Conservation (phyloP, 176 grass and related monocot species). For the Microstegium vimineum region DNA sequence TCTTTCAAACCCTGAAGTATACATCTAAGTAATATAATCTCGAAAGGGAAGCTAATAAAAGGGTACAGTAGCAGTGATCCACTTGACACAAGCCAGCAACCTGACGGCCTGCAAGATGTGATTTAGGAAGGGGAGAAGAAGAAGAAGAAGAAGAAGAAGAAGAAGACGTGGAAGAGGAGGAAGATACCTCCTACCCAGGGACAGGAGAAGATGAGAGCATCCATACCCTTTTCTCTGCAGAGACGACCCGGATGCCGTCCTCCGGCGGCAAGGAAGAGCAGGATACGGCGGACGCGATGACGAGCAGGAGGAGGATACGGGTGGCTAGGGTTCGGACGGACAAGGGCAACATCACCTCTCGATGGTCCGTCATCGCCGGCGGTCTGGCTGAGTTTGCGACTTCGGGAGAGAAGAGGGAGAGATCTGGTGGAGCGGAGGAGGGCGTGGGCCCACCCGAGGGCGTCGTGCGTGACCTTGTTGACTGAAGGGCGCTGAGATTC, state of each 20-base stretch:
- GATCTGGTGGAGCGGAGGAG: too few species aligned
- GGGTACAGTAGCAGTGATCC: not conserved
- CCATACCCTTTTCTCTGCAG: constrained; percentile 46
- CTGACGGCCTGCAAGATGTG: not conserved
- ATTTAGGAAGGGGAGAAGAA: not conserved
- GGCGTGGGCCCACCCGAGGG: too few species aligned
- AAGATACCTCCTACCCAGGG: too few species aligned
- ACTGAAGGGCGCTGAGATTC: too few species aligned
- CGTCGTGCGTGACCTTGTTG: too few species aligned
- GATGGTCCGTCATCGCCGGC: constrained; percentile 2
- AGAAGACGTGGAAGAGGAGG: too few species aligned
- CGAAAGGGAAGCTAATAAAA: not conserved
- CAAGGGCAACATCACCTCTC: constrained; percentile 25
- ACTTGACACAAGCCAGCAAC: not conserved
- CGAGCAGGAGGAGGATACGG: not conserved
- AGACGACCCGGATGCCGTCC: constrained; percentile 46
- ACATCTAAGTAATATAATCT: not conserved
- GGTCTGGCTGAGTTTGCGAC: not conserved
- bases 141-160: too few species aligned
- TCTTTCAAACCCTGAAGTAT: too few species aligned
- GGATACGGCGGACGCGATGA: not conserved
- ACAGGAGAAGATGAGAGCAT: not conserved
- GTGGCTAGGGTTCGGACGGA: not conserved
- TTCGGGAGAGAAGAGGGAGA: not conserved
- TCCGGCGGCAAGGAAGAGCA: not conserved